Evolutionary conservation across 208 protist genomes (phyloP), one percentile per base, ranked within the genome.

Genomic region (Polymyxa betae): DNA sequence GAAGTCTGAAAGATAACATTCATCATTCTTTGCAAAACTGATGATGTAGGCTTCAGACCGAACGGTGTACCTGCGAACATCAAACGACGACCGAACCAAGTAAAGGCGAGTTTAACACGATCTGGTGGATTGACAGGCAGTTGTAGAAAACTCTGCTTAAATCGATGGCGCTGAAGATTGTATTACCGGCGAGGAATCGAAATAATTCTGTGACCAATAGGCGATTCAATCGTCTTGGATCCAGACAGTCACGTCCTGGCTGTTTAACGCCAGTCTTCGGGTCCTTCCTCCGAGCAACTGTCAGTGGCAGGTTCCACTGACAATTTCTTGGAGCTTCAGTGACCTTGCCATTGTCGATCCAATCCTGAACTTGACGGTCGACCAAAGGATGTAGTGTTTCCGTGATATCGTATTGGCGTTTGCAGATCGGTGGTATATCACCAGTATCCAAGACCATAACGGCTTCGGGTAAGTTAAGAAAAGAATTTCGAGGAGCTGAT

Each of bases 131-230:
- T 60, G 49, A 60, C 49, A 5, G 49, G 49, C 24, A 60, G 24
- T 60, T 60, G 49, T 60, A 60, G 49, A 60, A 60, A 60, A 60
- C 49, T 60, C 49, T 60, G 49, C 24, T 60, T 60, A 60, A 60
- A 60, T 60, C 49, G 5, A 60, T 60, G 24, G 12, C 49, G 24
- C 49, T 60, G 49, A 60, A 29, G 49, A 60, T n/a, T 29, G 24
- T 60, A 60, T 60, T 60, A 29, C 24, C 49, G 12, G 49, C 49
- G 5, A 60, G 12, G 49, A 60, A 60, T 29, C 49, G 5, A 5
- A 60, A 60, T 29, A 60, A 60, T 60, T 5, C 24, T 24, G 49
- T 5, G 24, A 60, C 5, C 49, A 60, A 60, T 5, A 5, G 49
- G 49, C 5, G 24, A 60, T 60, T 60, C 12, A 60, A 24, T 24